A percentile compares a stretch with the other conserved stretches of the same genome.
phyloP scores from a whole-genome alignment of 495 filamentous ascomycete genomes.

The Penicillium atrosanguineum region DNA sequence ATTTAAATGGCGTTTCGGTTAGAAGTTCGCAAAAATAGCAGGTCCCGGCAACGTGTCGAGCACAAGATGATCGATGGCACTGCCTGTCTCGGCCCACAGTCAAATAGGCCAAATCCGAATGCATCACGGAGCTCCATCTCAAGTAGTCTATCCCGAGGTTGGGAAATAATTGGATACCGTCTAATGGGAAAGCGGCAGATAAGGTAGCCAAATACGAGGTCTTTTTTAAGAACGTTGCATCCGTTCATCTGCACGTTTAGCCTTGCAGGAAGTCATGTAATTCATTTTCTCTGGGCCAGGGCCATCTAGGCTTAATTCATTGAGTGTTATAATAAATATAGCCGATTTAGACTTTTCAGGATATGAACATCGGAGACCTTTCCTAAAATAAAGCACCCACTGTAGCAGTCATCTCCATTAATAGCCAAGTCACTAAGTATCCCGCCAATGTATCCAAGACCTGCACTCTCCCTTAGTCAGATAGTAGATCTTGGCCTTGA shows the following conservation, averaged over 20 bases:
- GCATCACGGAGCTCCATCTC: not conserved
- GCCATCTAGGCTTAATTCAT: not conserved
- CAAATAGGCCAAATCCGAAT: no score
- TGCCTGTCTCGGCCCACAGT: not conserved
- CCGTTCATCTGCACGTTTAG: not conserved
- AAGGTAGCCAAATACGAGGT: not conserved
- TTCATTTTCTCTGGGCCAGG: not conserved
- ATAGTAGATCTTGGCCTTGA: conserved; percentile 2
- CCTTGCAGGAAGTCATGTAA: not conserved
- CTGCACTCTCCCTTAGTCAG: not conserved
- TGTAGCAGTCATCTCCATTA: not conserved
- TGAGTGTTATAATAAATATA: not conserved
- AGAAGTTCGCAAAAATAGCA: not conserved
- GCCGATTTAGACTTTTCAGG: not conserved
- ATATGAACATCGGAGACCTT: not conserved
- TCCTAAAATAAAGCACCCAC: not conserved
- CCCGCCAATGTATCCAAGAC: not conserved
- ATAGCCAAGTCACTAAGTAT: not conserved
- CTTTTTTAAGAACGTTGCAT: not conserved
- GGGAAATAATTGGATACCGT: not conserved
- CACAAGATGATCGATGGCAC: not conserved
- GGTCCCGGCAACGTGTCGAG: not conserved
- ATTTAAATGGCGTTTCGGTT: not conserved
- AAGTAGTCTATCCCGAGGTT: not conserved
- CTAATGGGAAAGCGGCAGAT: not conserved